A percentile compares a stretch with the other conserved stretches of the same genome.
Evolutionary conservation across 192 early-diverging fungal species (phyloP).

Genomic region (Mortierella hygrophila): DNA sequence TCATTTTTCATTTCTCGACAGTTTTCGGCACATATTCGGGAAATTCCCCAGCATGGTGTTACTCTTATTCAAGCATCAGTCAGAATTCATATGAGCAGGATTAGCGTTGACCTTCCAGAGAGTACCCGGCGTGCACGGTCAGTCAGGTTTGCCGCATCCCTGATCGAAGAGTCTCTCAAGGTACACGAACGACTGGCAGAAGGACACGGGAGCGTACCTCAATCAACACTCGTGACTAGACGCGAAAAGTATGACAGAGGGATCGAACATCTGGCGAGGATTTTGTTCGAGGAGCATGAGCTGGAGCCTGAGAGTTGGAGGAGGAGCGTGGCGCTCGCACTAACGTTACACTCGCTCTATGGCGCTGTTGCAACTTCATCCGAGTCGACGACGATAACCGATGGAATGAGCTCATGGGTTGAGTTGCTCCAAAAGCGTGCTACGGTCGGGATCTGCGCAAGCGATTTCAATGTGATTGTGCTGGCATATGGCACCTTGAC

Average conservation of each 20-base stretch:
- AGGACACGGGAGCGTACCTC: background rate
- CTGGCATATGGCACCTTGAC: conserved; percentile 14
- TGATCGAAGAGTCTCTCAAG: conserved; percentile 35
- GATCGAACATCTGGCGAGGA: conserved; percentile 19
- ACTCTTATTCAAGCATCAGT: conserved; percentile 18
- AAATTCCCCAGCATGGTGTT: conserved; percentile 19
- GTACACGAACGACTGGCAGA: conserved; percentile 12
- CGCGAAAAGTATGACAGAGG: conserved; percentile 11
- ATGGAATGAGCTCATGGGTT: conserved; percentile 12
- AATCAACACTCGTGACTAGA: background rate
- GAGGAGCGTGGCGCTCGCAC: conserved; percentile 1
- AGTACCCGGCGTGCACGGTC: background rate
- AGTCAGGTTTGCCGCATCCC: background rate
- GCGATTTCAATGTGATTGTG: conserved; percentile 32
- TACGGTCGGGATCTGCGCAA: background rate
- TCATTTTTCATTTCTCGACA: background rate
- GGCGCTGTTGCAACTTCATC: conserved; percentile 3
- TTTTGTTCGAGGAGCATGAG: background rate
- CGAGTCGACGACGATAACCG: background rate
- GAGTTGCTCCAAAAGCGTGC: background rate
- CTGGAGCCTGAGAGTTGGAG: background rate
- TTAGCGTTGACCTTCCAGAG: background rate
- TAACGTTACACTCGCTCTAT: conserved; percentile 41
- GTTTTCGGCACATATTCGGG: background rate
- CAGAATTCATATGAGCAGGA: background rate